These are phyloP conservation scores for Adansonia gregorii DNA, from an alignment of 441 rosid species.

Conservation along the genomic window DNA sequence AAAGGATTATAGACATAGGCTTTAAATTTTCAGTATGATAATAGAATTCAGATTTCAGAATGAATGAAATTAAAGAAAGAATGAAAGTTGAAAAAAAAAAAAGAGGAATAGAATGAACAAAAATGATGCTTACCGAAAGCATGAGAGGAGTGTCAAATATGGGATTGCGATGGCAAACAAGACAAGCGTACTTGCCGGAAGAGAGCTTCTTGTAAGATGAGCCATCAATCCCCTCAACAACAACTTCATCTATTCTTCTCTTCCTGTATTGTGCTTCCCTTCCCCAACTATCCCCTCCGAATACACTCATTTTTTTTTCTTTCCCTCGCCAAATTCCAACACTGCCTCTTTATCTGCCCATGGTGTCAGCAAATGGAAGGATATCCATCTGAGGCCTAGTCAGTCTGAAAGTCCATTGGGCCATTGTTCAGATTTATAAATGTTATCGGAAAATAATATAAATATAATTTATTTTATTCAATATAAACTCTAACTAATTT, in stretches of 20 bases:
- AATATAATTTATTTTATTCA: too few relatives aligned
- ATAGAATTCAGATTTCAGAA: background rate
- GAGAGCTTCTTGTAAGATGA: slow-evolving; percentile 50
- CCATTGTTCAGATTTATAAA: background rate
- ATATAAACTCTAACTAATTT: too few relatives aligned
- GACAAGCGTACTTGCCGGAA: slow-evolving; percentile 48
- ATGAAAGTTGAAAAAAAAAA: background rate
- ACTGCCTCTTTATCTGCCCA: background rate
- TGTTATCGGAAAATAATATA: too few relatives aligned
- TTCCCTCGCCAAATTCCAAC: background rate
- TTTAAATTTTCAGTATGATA: background rate
- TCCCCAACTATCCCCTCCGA: slow-evolving; percentile 57
- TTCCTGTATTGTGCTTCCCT: slow-evolving; percentile 50
- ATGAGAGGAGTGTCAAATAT: slow-evolving; percentile 50
- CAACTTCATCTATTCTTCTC: slow-evolving; percentile 42
- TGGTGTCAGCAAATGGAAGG: too few relatives aligned
- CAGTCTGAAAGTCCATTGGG: background rate
- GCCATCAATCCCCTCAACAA: slow-evolving; percentile 35
- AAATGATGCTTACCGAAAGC: slow-evolving; percentile 42
- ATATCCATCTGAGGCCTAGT: background rate
- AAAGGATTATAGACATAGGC: background rate
- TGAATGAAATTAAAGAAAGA: too few relatives aligned
- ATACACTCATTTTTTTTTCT: slow-evolving; percentile 43
- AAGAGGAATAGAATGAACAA: background rate
- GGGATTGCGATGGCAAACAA: slow-evolving; percentile 47